Base-by-base conservation (phyloP, 1,284 basidiomycete genomes). In the Ganoderma multipileum region DNA sequence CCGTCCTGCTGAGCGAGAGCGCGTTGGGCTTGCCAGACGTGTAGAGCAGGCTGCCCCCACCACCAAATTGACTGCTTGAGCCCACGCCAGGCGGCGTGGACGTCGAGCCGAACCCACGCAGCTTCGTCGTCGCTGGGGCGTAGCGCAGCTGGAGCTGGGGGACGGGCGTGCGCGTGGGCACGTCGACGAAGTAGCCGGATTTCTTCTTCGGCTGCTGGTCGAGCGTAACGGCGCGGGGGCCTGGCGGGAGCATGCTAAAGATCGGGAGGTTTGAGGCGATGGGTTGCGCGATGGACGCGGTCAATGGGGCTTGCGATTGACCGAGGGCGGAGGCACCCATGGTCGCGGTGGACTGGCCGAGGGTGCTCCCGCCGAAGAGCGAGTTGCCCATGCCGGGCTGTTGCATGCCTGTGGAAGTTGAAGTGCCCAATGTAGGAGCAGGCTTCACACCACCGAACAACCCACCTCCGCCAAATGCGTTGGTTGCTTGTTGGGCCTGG, bases 201-300 rank as follows among this genome's bases (percentile, higher is more conserved):
- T 91, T 93, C 81, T 93, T 94, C 82, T 93, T 93, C 33, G 86
- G 84, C 68, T 83, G 84, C 65, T 84, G 84, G 30, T 92, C 91
- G 0, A 91, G 79, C 39, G 86, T 82, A 64, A 90, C 79, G 1
- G 89, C 83, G 50, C 88, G 88, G 5, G 91, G 89, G 26, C 90
- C 89, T 28, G 90, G 85, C 28, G 91, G 88, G 41, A 94, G 87
- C 84, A 94, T 85, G 64, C 86, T 88, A 75, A 93, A 93, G 59
- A 93, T 89, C 1, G 91, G 90, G 50, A 94, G 83, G 77, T 95
- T 96, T 68, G 90, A 87, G 54, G 93, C 94, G 78, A 99, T 96
- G 0, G 97, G 96, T 77, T 96, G 91, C 60, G 93, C 92, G 76
- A 99, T 94, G 12, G 95, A 96, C 0, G 95, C 93, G 16, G 90